phyloP scores from a whole-genome alignment of 1,139 yeast species.

The Hyphopichia pseudoburtonii region DNA sequence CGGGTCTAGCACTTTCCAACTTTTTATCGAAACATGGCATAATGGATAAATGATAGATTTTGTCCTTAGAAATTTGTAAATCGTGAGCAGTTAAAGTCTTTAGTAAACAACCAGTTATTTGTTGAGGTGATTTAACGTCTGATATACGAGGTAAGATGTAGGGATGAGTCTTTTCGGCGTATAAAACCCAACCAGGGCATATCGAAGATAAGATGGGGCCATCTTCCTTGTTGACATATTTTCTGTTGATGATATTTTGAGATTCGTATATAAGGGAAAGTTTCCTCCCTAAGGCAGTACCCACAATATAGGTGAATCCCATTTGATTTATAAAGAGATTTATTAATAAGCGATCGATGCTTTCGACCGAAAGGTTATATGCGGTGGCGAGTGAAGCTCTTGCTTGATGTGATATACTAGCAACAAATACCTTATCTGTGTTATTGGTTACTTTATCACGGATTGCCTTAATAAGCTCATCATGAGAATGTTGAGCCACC shows the following conservation, averaged over 20 bases:
- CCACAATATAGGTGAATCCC: constrained; percentile 76
- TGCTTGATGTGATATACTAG: constrained; percentile 83
- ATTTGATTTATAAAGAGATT: constrained; percentile 58
- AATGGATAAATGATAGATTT: constrained; percentile 75
- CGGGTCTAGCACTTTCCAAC: constrained; percentile 89
- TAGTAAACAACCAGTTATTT: constrained; percentile 78
- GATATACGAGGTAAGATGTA: constrained; percentile 64
- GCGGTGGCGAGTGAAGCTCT: constrained; percentile 81
- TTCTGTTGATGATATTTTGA: constrained; percentile 40
- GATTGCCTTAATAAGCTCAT: constrained; percentile 67
- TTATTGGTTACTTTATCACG: constrained; percentile 23
- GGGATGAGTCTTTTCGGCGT: constrained; percentile 95
- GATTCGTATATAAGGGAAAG: constrained; percentile 65
- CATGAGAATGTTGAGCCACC: constrained; percentile 87
- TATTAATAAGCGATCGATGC: constrained; percentile 61
- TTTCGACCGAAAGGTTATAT: constrained; percentile 49
- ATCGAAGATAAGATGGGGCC: constrained; percentile 62
- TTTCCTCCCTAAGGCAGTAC: constrained; percentile 80
- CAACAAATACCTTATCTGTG: constrained; percentile 51
- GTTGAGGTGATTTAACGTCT: constrained; percentile 85
- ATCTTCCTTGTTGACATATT: constrained; percentile 13
- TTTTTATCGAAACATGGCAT: constrained; percentile 99
- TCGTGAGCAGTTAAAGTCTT: constrained; percentile 56
- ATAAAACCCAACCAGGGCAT: constrained; percentile 97
- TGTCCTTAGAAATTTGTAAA: constrained; percentile 26